A percentile compares a stretch with the other conserved stretches of the same genome.
phyloP scores from a whole-genome alignment of 139 green algal genomes.

The Chloropicon primus region DNA sequence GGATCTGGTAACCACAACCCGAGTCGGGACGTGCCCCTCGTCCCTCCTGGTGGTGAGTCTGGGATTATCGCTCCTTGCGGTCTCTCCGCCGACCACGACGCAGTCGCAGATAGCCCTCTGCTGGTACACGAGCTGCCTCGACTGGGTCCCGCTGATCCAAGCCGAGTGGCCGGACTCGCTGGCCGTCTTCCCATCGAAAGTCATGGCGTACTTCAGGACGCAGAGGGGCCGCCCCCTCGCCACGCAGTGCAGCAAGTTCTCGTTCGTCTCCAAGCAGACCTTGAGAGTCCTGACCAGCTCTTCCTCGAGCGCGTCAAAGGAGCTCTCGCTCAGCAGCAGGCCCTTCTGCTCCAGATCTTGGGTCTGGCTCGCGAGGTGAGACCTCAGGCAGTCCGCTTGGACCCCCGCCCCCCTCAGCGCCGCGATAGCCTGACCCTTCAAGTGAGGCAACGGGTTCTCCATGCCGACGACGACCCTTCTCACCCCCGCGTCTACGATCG shows the following conservation, averaged over 20 bases:
- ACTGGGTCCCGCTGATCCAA: conserved; percentile 71
- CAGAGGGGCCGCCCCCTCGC: conserved; percentile 51
- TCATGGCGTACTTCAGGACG: conserved; percentile 98
- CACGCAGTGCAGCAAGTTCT: conserved; percentile 68
- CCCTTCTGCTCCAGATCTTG: background rate
- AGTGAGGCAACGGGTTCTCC: conserved; percentile 63
- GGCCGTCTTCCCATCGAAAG: conserved; percentile 96
- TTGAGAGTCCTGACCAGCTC: conserved; percentile 12
- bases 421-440: conserved; percentile 36
- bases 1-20: conserved; percentile 84
- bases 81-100: conserved; percentile 91
- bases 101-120: conserved; percentile 49
- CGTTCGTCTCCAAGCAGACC: conserved; percentile 62
- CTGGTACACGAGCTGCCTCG: conserved; percentile 67
- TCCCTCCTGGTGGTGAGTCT: conserved; percentile 81
- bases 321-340: no score
- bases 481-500: conserved; percentile 58
- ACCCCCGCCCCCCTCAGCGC: conserved; percentile 53
- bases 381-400: conserved; percentile 44
- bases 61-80: conserved; percentile 82
- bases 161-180: conserved; percentile 71
- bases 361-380: background rate
- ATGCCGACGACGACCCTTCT: conserved; percentile 82
- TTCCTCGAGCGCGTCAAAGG: background rate
- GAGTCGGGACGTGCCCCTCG: conserved; percentile 62